Base-by-base conservation (phyloP, 176 grass and related monocot genomes). In the Cymbopogon citratus region DNA sequence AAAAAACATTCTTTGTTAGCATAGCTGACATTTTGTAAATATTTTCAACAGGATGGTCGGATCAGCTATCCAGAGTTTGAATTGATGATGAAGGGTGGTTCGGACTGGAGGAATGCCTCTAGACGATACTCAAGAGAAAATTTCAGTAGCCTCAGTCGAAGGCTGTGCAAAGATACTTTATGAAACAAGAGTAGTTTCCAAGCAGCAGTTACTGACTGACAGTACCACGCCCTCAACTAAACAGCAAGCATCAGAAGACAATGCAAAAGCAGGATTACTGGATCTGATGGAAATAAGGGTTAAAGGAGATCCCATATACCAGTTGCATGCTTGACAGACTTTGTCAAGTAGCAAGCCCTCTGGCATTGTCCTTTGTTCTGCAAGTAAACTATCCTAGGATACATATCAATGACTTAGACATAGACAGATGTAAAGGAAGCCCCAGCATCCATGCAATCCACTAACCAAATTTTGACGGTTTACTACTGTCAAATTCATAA, bases 51-150 rank as follows among this genome's bases (percentile, higher is more conserved):
- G 92, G 92, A 97, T 81, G 95, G 92, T n/a, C 84, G 87, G 13
- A 97, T 97, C 36, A 97, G 95, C 84, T 97, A 92, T 73, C 81
- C 83, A 19, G 92, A 97, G 52, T 94, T 92, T 63, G 86, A 92
- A 85, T 71, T 85, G 78, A 97, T 97, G 94, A 97, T 97, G 94
- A 94, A 91, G 80, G 87, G 92, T 83, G 94, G 92, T 70, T 81
- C 92, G 61, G 92, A 97, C 62, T 91, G 92, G 92, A 94, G 86
- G 87, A 97, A 97, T 75, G 81, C 71, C 40, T 94, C 95, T 46
- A 84, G 78, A 19, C 84, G 64, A 35, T 94, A 87, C 83, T 94
- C 92, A 39, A 82, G 75, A 87, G 81, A 81, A 12, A 74, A 86
- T 64, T 89, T 89, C 60, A 89, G 75, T 66, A 83, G 57, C 81